Percentiles rank a stretch among this genome's conserved stretches.
Evolutionary conservation across 345 rosid species (phyloP).

Genomic region (Eucalyptus dawsonii): DNA sequence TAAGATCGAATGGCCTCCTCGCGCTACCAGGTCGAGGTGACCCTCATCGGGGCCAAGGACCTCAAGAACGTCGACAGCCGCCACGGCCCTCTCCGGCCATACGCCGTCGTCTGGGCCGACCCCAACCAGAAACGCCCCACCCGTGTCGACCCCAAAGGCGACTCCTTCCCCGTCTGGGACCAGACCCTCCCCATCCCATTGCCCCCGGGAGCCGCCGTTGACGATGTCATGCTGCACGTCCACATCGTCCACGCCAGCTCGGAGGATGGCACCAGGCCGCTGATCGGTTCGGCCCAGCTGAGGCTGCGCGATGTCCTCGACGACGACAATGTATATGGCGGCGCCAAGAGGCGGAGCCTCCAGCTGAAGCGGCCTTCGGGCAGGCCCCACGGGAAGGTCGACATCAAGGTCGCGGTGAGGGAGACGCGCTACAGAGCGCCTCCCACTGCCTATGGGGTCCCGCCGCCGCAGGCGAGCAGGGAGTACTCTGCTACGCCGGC

Average conservation of each 20-base stretch:
- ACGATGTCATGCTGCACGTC: slow-evolving; percentile 30
- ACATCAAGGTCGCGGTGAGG: slow-evolving; percentile 31
- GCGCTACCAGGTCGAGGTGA: slow-evolving; percentile 34
- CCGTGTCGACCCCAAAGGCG: slow-evolving; percentile 51
- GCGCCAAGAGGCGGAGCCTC: slow-evolving; percentile 10
- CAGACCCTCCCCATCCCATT: slow-evolving; percentile 34
- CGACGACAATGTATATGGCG: slow-evolving; percentile 29
- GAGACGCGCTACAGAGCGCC: slow-evolving; percentile 14
- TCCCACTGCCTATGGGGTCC: slow-evolving; percentile 4
- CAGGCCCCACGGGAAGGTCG: slow-evolving; percentile 77
- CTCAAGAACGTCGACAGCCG: slow-evolving; percentile 90
- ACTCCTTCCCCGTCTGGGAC: slow-evolving; percentile 58
- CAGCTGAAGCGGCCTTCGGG: slow-evolving; percentile 87
- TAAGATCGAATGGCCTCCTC: slow-evolving; percentile 1
- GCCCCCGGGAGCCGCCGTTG: slow-evolving; percentile 17
- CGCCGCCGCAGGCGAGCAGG: neutral
- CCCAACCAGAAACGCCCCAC: slow-evolving; percentile 41
- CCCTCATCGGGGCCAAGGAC: slow-evolving; percentile 46
- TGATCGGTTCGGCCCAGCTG: slow-evolving; percentile 66
- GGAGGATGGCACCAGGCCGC: slow-evolving; percentile 58
- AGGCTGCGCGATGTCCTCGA: slow-evolving; percentile 47
- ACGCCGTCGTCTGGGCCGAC: slow-evolving; percentile 72
- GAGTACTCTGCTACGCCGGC: neutral
- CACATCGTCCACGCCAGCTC: slow-evolving; percentile 64
- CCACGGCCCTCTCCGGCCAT: slow-evolving; percentile 46